These are phyloP conservation scores for Botrytis squamosa DNA, from an alignment of 2,329 filamentous ascomycete genomes.

Conservation along the genomic window DNA sequence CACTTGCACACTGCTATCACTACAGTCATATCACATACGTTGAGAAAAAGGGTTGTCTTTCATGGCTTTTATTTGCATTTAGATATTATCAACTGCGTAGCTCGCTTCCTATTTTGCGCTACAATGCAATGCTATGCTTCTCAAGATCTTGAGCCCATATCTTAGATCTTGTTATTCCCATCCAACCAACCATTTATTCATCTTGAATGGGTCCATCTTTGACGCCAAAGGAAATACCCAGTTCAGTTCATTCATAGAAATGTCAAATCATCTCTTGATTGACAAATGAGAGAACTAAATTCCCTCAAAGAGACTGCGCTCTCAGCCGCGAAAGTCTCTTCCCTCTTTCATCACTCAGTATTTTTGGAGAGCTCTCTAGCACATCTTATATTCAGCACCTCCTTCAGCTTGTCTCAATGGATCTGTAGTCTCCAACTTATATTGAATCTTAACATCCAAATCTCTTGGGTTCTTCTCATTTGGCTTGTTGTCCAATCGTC, in stretches of 20 bases:
- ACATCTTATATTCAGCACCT: conserved; percentile 77
- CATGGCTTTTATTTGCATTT: conserved; percentile 1
- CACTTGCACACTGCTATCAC: neutral
- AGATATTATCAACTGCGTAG: neutral
- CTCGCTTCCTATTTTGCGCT: neutral
- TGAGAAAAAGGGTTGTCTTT: neutral
- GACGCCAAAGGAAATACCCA: conserved; percentile 15
- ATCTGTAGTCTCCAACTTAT: conserved; percentile 77
- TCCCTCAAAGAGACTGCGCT: conserved; percentile 35
- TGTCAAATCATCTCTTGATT: conserved; percentile 4
- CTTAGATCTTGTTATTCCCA: conserved; percentile 8
- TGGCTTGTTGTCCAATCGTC: conserved; percentile 76
- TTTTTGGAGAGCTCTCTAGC: conserved; percentile 44
- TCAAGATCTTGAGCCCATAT: conserved; percentile 2
- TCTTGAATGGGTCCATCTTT: conserved; percentile 12
- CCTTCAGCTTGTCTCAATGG: conserved; percentile 66
- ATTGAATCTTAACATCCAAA: conserved; percentile 84
- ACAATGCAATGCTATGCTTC: conserved; percentile 1
- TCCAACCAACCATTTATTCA: conserved; percentile 9
- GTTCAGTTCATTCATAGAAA: conserved; percentile 7
- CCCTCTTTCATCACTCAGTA: neutral
- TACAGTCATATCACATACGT: neutral
- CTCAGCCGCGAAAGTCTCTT: conserved; percentile 38
- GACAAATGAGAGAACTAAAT: conserved; percentile 8
- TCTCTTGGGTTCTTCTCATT: conserved; percentile 94